A percentile compares a stretch with the other conserved stretches of the same genome.
Conservation (phyloP, 2,329 filamentous ascomycete species). For the Chrysoporthe cubensis region DNA sequence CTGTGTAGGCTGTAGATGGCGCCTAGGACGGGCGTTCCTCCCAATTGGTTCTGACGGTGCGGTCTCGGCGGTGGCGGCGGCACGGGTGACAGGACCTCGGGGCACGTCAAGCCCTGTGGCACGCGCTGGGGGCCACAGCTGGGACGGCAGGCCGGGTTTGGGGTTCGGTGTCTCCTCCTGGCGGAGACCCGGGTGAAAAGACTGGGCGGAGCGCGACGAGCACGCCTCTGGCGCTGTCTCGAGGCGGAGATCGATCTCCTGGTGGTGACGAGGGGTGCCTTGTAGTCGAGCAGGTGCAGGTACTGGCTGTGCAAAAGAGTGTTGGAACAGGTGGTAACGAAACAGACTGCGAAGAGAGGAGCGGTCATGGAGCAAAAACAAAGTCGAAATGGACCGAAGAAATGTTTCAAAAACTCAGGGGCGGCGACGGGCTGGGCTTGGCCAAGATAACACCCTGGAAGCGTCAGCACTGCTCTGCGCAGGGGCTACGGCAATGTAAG, state of each 20-base stretch:
- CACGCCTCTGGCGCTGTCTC: slow-evolving; percentile 41
- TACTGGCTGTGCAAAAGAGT: slow-evolving; percentile 49
- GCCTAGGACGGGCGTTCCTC: slow-evolving; percentile 28
- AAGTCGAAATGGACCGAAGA: slow-evolving; percentile 19
- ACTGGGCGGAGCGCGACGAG: slow-evolving; percentile 41
- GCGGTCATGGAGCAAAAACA: slow-evolving; percentile 49
- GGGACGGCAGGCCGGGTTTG: slow-evolving; percentile 30
- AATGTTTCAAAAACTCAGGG: slow-evolving; percentile 23
- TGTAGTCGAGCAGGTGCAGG: slow-evolving; percentile 34
- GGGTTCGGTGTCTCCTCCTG: slow-evolving; percentile 34
- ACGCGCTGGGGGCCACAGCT: slow-evolving; percentile 31
- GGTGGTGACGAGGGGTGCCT: slow-evolving; percentile 39
- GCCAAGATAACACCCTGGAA: slow-evolving; percentile 1
- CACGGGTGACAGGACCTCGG: slow-evolving; percentile 1
- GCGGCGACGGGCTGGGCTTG: slow-evolving; percentile 9
- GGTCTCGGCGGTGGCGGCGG: neutral
- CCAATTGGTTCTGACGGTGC: slow-evolving; percentile 18
- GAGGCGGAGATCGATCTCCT: slow-evolving; percentile 44
- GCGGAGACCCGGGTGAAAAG: slow-evolving; percentile 40
- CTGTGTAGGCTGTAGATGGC: slow-evolving; percentile 32
- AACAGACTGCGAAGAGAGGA: slow-evolving; percentile 42
- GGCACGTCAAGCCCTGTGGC: slow-evolving; percentile 28
- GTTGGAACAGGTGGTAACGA: slow-evolving; percentile 50
- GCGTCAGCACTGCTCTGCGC: neutral
- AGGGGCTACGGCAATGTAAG: slow-evolving; percentile 5